Percentiles rank a stretch among this genome's conserved stretches.
phyloP scores from a whole-genome alignment of 2,329 filamentous ascomycete genomes.

The Gremmenia infestans region DNA sequence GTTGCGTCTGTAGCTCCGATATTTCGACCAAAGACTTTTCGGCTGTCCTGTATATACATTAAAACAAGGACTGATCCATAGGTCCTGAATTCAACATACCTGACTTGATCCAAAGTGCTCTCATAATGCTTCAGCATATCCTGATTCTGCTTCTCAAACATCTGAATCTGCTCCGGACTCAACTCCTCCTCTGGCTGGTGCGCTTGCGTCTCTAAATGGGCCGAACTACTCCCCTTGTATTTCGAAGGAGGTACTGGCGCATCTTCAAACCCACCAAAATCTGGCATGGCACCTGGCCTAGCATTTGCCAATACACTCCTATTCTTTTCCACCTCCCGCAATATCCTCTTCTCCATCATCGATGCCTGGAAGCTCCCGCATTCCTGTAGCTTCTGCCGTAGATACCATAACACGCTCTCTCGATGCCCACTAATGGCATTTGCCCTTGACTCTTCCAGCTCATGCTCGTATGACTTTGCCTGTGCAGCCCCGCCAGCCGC shows the following conservation, averaged over 20 bases:
- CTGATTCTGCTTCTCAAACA: slow-evolving; percentile 91
- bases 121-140: slow-evolving; percentile 92
- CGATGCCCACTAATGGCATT: slow-evolving; percentile 65
- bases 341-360: slow-evolving; percentile 90
- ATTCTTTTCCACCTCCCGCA: slow-evolving; percentile 82
- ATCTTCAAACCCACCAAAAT: slow-evolving; percentile 25
- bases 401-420: slow-evolving; percentile 78
- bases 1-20: slow-evolving; percentile 81
- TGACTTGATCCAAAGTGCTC: slow-evolving; percentile 88
- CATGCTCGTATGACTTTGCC: slow-evolving; percentile 61
- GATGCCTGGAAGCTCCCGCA: slow-evolving; percentile 74
- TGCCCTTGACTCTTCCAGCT: slow-evolving; percentile 64
- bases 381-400: slow-evolving; percentile 70
- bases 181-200: slow-evolving; percentile 42
- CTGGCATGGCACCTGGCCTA: slow-evolving; percentile 31
- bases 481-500: slow-evolving; percentile 57
- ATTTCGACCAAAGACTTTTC: slow-evolving; percentile 92
- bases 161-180: slow-evolving; percentile 79
- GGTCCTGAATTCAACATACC: slow-evolving; percentile 50
- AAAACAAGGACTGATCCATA: background rate
- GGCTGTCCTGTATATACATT: slow-evolving; percentile 55
- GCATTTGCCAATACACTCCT: slow-evolving; percentile 77
- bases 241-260: slow-evolving; percentile 14
- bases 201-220: slow-evolving; percentile 19
- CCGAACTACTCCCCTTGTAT: slow-evolving; percentile 7